Percentiles rank a stretch among this genome's conserved stretches.
phyloP scores from a whole-genome alignment of 768 basidiomycete species.

The Lentinula boryana region DNA sequence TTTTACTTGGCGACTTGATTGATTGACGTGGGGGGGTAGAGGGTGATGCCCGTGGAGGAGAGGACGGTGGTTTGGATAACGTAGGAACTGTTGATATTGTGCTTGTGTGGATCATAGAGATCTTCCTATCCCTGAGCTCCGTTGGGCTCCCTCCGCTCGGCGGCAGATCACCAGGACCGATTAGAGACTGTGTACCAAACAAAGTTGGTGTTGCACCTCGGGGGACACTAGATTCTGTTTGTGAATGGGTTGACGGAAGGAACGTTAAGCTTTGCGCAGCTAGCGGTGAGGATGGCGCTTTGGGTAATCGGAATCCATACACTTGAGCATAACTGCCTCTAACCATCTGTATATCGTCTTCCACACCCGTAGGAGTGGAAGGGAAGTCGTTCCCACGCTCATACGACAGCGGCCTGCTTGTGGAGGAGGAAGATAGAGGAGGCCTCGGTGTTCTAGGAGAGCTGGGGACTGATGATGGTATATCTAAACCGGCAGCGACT shows the following conservation, averaged over 20 bases:
- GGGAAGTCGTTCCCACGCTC: neutral
- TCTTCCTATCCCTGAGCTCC: neutral
- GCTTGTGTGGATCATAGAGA: neutral
- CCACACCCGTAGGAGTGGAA: neutral
- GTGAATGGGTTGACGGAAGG: neutral
- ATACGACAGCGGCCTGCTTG: neutral
- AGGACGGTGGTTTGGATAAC: neutral
- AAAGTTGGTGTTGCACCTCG: neutral
- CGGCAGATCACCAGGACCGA: neutral
- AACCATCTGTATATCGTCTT: neutral
- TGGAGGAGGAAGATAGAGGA: neutral
- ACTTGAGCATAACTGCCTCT: slow-evolving; percentile 4
- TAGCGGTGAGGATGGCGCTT: neutral
- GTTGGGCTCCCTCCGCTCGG: neutral
- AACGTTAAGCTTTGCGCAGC: neutral
- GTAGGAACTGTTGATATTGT: neutral
- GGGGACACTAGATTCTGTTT: neutral
- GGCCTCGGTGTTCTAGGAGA: slow-evolving; percentile 2
- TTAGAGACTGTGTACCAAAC: neutral
- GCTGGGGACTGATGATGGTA: neutral
- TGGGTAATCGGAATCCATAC: slow-evolving; percentile 4
- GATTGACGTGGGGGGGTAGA: neutral
- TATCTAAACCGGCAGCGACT: neutral
- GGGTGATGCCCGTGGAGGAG: neutral
- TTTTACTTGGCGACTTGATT: neutral